Conservation (phyloP, 1,284 basidiomycete species). For the Porodaedalea pini region DNA sequence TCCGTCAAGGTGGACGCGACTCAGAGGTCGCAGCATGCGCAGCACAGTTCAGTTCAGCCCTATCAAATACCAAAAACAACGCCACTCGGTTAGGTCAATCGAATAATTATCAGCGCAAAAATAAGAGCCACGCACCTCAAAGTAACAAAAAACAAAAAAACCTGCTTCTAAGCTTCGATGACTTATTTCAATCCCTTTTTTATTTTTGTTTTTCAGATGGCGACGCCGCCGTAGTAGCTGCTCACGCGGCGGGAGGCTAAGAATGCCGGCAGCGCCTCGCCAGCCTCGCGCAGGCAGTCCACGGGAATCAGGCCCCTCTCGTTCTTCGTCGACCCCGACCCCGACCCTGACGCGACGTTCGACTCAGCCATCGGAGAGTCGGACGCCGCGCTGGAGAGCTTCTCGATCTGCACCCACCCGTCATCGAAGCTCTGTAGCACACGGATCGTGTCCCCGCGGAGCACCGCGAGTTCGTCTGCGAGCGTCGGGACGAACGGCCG, state of each 20-base stretch:
- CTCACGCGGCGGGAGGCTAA: slow-evolving; percentile 41
- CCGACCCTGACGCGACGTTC: not conserved
- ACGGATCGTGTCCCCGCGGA: slow-evolving; percentile 48
- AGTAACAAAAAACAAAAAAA: too few relatives aligned
- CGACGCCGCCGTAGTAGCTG: slow-evolving; percentile 9
- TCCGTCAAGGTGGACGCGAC: slow-evolving; percentile 8
- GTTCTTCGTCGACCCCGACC: slow-evolving; percentile 26
- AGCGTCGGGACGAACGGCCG: slow-evolving; percentile 57
- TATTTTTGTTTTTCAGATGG: not conserved
- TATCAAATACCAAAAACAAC: not conserved
- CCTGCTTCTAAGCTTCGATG: too few relatives aligned
- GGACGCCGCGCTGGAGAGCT: slow-evolving; percentile 29
- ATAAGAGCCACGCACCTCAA: too few relatives aligned
- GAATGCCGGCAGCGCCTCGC: slow-evolving; percentile 48
- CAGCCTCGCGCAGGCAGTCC: slow-evolving; percentile 51
- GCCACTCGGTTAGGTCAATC: too few relatives aligned
- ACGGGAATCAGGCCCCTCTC: slow-evolving; percentile 50
- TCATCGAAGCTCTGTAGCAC: slow-evolving; percentile 58
- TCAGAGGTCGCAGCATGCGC: not conserved
- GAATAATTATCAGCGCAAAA: too few relatives aligned
- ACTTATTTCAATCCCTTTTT: too few relatives aligned
- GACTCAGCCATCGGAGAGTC: too few relatives aligned
- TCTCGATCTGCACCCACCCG: slow-evolving; percentile 61
- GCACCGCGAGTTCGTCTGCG: slow-evolving; percentile 55
- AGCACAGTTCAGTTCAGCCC: not conserved